Percentiles rank a stretch among this genome's conserved stretches.
Conservation (phyloP, 1,284 basidiomycete genomes). For the Ganoderma sp. region DNA sequence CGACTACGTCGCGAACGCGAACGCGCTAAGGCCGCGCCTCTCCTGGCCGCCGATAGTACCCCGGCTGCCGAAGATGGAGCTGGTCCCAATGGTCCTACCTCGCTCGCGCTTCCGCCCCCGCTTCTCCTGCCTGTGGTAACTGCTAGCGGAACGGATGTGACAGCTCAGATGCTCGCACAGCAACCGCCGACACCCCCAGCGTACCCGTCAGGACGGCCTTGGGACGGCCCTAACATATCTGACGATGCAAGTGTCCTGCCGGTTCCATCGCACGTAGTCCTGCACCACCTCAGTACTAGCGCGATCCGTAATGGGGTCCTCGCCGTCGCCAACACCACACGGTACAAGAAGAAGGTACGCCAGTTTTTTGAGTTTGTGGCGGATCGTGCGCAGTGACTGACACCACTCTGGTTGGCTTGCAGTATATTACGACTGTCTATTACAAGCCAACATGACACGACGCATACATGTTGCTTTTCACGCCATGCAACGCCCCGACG, state of each 20-base stretch:
- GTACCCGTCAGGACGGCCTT: conserved; percentile 21
- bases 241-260: conserved; percentile 95
- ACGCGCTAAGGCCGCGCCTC: conserved; percentile 32
- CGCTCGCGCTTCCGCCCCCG: conserved; percentile 25
- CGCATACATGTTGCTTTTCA: conserved; percentile 6
- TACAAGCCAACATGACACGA: conserved; percentile 59
- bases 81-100: conserved; percentile 17
- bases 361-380: background rate
- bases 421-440: conserved; percentile 74
- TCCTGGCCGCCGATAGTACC: conserved; percentile 35
- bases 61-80: conserved; percentile 20
- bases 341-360: conserved; percentile 91
- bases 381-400: conserved; percentile 19
- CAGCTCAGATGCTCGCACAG: conserved; percentile 33
- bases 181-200: conserved; percentile 28
- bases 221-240: conserved; percentile 57
- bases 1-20: conserved; percentile 32
- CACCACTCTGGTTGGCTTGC: conserved; percentile 18
- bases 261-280: conserved; percentile 92
- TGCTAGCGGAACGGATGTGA: conserved; percentile 50
- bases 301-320: conserved; percentile 94
- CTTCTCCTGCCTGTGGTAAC: conserved; percentile 48
- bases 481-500: background rate
- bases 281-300: conserved; percentile 96
- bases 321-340: conserved; percentile 91